These are phyloP conservation scores for Cinchona pubescens DNA, from an alignment of 257 asterid genomes.

Conservation along the genomic window DNA sequence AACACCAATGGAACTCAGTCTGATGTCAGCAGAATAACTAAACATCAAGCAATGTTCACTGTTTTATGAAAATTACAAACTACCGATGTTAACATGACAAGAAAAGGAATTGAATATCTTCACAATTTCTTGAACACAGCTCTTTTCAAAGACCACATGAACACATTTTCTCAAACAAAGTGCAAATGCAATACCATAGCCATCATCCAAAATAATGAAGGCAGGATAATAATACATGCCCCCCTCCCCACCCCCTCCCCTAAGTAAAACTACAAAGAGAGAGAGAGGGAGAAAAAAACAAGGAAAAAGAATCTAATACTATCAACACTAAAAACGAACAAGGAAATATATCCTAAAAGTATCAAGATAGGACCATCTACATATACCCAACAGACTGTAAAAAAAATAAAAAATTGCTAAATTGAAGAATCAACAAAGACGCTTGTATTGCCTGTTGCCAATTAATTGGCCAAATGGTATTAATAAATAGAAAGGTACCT, in stretches of 20 bases:
- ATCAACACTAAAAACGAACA: too few relatives aligned
- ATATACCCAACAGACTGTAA: background rate
- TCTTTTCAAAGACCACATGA: background rate
- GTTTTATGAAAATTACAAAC: background rate
- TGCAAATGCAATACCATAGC: background rate
- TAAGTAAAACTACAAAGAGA: background rate
- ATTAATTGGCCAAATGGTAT: conserved; percentile 2
- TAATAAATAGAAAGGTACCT: conserved; percentile 44
- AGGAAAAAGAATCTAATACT: too few relatives aligned
- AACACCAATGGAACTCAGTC: background rate
- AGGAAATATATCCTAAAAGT: background rate
- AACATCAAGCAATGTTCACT: background rate
- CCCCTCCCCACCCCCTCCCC: background rate
- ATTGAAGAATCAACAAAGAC: background rate
- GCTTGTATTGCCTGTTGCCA: background rate
- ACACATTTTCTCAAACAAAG: background rate
- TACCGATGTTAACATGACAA: background rate
- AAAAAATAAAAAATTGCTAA: too few relatives aligned
- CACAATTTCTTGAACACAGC: background rate
- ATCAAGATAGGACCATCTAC: background rate
- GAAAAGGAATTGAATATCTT: background rate
- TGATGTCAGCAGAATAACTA: background rate
- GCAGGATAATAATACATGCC: background rate
- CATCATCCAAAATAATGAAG: background rate
- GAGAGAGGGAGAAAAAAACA: too few relatives aligned